A percentile compares a stretch with the other conserved stretches of the same genome.
Conservation (phyloP, 176 grass and related monocot genomes). For the Aegilops tauschii region DNA sequence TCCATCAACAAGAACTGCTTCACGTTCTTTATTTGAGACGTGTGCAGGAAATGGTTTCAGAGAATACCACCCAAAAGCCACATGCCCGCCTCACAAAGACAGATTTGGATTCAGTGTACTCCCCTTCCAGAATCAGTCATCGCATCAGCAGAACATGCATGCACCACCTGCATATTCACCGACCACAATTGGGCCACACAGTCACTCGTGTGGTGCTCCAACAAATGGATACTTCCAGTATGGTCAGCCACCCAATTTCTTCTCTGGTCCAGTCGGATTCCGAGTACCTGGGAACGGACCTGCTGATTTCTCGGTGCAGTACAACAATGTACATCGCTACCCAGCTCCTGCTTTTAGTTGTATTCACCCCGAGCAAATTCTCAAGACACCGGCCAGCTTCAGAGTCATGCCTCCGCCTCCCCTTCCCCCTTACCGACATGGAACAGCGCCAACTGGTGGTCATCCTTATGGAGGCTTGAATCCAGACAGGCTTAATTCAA, state of each 20-base stretch:
- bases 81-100: conserved; percentile 23
- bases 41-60: conserved; percentile 48
- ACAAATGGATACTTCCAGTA: conserved; percentile 68
- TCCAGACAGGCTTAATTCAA: conserved; percentile 31
- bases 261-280: conserved; percentile 39
- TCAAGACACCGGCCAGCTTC: conserved; percentile 37
- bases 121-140: conserved; percentile 26
- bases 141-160: conserved; percentile 53
- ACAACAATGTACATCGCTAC: conserved; percentile 52
- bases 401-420: conserved; percentile 24
- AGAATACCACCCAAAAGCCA: conserved; percentile 50
- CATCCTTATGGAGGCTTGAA: conserved; percentile 33
- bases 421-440: background rate
- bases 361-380: conserved; percentile 43
- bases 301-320: conserved; percentile 60
- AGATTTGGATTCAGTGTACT: conserved; percentile 28
- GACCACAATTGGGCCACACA: conserved; percentile 51
- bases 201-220: conserved; percentile 54
- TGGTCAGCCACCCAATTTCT: conserved; percentile 43
- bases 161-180: conserved; percentile 38
- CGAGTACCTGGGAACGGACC: conserved; percentile 36
- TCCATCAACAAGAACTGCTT: conserved; percentile 35
- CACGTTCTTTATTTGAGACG: conserved; percentile 49
- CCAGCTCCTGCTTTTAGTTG: conserved; percentile 48
- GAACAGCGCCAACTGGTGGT: conserved; percentile 20